A percentile compares a stretch with the other conserved stretches of the same genome.
Conservation (phyloP, 140 eudicot species). For the Senecio squalidus region DNA sequence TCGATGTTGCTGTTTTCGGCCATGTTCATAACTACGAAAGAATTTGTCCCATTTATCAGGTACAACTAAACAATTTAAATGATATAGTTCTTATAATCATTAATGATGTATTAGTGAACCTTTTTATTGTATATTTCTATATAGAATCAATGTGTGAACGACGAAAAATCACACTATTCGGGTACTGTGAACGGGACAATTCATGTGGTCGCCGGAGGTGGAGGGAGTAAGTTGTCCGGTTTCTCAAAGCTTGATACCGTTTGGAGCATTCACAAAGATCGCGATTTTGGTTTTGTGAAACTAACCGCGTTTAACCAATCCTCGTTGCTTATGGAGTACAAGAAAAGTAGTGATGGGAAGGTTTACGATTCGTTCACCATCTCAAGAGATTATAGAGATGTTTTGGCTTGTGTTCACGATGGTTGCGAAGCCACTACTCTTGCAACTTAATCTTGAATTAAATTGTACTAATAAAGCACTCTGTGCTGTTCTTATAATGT, state of each 20-base stretch:
- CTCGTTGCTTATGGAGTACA: slow-evolving; percentile 14
- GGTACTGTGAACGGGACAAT: too few relatives aligned
- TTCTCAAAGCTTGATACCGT: background rate
- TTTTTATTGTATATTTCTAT: background rate
- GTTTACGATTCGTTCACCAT: slow-evolving; percentile 24
- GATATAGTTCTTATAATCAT: too few relatives aligned
- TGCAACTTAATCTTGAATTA: background rate
- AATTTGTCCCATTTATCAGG: slow-evolving; percentile 27
- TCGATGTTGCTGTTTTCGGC: slow-evolving; percentile 50
- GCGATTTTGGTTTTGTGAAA: slow-evolving; percentile 18
- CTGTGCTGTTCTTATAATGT: background rate
- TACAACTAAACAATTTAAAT: background rate
- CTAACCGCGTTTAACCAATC: slow-evolving; percentile 18
- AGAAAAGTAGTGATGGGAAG: slow-evolving; percentile 14
- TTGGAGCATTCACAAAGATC: slow-evolving; percentile 19
- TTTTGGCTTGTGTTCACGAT: slow-evolving; percentile 29
- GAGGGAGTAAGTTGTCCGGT: slow-evolving; percentile 12
- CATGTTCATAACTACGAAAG: slow-evolving; percentile 32
- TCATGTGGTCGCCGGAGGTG: slow-evolving; percentile 17
- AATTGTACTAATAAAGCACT: background rate
- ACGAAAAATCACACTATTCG: slow-evolving; percentile 4
- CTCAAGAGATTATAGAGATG: slow-evolving; percentile 22
- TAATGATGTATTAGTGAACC: background rate
- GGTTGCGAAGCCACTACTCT: slow-evolving; percentile 11
- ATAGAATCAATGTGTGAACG: slow-evolving; percentile 26